Conservation (phyloP, 148 eudicot genomes). For the Dysphania ambrosioides region DNA sequence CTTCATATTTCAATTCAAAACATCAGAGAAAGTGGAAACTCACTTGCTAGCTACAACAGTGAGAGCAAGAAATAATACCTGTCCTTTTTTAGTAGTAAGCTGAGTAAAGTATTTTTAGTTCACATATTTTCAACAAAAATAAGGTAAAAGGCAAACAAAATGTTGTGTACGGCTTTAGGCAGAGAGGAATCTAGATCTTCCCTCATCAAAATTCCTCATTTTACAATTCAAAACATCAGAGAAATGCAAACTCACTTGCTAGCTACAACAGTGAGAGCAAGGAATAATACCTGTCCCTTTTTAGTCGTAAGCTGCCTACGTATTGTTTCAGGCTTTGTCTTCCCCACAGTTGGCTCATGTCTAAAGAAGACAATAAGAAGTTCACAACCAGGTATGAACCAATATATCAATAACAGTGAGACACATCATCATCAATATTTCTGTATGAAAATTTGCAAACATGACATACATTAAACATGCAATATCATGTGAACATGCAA, state of each 20-base stretch:
- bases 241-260: too few relatives aligned
- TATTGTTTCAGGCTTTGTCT: constrained; percentile 98
- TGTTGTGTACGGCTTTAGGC: too few relatives aligned
- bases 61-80: constrained; percentile 8
- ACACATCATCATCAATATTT: not conserved
- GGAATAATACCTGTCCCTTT: constrained; percentile 88
- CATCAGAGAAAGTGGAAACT: not conserved
- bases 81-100: too few relatives aligned
- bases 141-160: too few relatives aligned
- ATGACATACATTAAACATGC: not conserved
- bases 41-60: constrained; percentile 1
- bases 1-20: not conserved
- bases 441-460: not conserved
- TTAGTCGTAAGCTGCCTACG: constrained; percentile 93
- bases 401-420: constrained; percentile 5
- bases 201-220: too few relatives aligned
- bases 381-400: constrained; percentile 10
- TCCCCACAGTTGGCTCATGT: constrained; percentile 93
- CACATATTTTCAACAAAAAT: too few relatives aligned
- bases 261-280: too few relatives aligned
- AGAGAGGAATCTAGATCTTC: too few relatives aligned
- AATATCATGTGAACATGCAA: too few relatives aligned
- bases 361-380: constrained; percentile 38
- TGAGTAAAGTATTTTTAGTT: too few relatives aligned
- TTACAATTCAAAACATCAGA: too few relatives aligned